phyloP scores from a whole-genome alignment of 2,329 filamentous ascomycete species.

The Sarocladiaceae sp. region DNA sequence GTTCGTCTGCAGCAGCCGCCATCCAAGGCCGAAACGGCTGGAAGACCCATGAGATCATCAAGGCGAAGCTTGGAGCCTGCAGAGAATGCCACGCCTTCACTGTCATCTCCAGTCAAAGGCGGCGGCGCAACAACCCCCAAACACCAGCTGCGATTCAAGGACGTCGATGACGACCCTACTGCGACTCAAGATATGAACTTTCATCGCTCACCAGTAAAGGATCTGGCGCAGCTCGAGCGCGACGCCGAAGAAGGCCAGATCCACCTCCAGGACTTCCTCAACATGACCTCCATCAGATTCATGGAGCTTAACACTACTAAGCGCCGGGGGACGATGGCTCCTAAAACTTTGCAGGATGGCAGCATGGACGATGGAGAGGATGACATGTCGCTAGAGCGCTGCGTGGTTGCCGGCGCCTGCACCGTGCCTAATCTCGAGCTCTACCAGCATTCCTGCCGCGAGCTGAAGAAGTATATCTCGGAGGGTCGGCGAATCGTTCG shows the following conservation, averaged over 20 bases:
- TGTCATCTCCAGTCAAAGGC: conserved; percentile 42
- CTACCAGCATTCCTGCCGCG: conserved; percentile 91
- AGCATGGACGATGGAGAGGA: conserved; percentile 36
- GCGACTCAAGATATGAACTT: conserved; percentile 35
- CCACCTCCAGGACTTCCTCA: conserved; percentile 84
- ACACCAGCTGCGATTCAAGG: conserved; percentile 47
- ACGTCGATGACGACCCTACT: conserved; percentile 42
- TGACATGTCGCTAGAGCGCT: conserved; percentile 61
- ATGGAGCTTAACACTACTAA: conserved; percentile 99
- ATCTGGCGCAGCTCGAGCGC: conserved; percentile 35
- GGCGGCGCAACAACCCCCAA: conserved; percentile 48
- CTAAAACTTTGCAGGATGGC: conserved; percentile 39
- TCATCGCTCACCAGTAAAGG: conserved; percentile 32
- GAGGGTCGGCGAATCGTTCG: conserved; percentile 85
- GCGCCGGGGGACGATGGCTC: conserved; percentile 73
- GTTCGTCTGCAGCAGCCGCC: conserved; percentile 64
- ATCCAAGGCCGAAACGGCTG: conserved; percentile 60
- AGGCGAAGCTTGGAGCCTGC: conserved; percentile 40
- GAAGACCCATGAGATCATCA: conserved; percentile 46
- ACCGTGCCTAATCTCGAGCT: conserved; percentile 89
- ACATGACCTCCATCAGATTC: conserved; percentile 94
- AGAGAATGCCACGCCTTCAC: conserved; percentile 32
- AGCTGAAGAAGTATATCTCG: conserved; percentile 94
- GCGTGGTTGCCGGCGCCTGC: conserved; percentile 82
- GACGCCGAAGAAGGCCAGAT: conserved; percentile 56